Base-by-base conservation (phyloP, 345 rosid species). In the Salix caprea region DNA sequence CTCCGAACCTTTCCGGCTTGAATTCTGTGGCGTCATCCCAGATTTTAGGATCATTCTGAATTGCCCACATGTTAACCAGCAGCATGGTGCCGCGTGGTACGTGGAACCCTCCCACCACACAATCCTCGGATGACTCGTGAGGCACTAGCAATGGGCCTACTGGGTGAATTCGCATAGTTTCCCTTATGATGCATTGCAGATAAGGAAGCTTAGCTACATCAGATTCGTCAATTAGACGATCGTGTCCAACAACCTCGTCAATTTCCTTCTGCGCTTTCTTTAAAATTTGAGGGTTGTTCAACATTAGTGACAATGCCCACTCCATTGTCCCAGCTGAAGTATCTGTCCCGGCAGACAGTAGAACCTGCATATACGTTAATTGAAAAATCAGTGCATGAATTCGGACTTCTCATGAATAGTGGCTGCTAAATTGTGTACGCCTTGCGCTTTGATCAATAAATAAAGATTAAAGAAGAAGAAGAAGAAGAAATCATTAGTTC, bases 121-220 rank as follows among this genome's bases (percentile, higher is more conserved):
- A 84, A 37, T 78, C 82, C 72, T 84, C 58, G 0, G 86, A 84
- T 18, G 85, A 85, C 36, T 85, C 83, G 34, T 84, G 88, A 10
- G 91, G 87, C 4, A 81, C 60, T 6, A 84, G 26, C 10, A 91
- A 44, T 6, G 97, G 92, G 0, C 65, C 86, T 0, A 73, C 73
- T 4, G 89, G 92, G 19, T 65, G 74, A 78, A 90, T 46, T 19
- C 93, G 64, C 30, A 89, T 48, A 1, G 92, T 86, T 70, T 92
- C 94, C 4, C 77, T 86, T 28, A 91, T 86, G 23, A 91, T 75
- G 76, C 87, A 76, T 3, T 54, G 60, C 2, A 86, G 83, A 30
- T 71, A 84, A 15, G 83, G 84, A 62, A 84, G 86, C 4, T 76
- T 39, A 3, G 69, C 37, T 0, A 84, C 16, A 42, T 84, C 89